These are phyloP conservation scores for Trichoderma arundinaceum DNA, from an alignment of 2,329 filamentous ascomycete genomes.

Conservation along the genomic window DNA sequence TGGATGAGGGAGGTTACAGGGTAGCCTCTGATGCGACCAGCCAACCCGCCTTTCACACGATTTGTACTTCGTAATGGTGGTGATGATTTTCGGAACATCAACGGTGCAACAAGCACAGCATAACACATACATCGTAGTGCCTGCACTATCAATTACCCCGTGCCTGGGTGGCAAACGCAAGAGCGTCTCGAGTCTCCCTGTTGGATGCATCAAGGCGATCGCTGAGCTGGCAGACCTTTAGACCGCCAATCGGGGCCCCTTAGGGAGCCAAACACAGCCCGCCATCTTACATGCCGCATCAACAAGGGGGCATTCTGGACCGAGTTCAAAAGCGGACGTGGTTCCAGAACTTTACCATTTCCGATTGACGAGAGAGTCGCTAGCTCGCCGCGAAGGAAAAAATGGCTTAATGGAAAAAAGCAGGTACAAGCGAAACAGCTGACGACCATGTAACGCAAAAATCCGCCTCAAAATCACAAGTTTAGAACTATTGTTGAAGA, in stretches of 20 bases:
- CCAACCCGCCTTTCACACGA: too few species aligned
- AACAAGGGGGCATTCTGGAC: not conserved
- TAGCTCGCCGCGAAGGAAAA: too few species aligned
- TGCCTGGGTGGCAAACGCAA: not conserved
- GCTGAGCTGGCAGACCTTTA: constrained; percentile 3
- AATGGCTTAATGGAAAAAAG: too few species aligned
- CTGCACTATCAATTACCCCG: constrained; percentile 1
- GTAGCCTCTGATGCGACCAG: too few species aligned
- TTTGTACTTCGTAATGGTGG: too few species aligned
- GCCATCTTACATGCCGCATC: not conserved
- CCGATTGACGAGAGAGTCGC: not conserved
- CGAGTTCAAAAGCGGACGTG: not conserved
- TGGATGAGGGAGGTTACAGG: too few species aligned
- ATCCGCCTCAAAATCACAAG: too few species aligned
- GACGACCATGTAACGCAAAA: too few species aligned
- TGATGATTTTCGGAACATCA: too few species aligned
- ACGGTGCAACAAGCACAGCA: not conserved
- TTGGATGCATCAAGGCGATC: not conserved
- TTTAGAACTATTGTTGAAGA: too few species aligned
- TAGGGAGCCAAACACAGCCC: not conserved
- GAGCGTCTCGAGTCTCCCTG: not conserved
- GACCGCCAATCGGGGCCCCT: constrained; percentile 19
- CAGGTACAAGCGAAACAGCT: too few species aligned
- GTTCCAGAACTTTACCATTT: not conserved
- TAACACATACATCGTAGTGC: not conserved